Conservation (phyloP, 108 stramenopile genomes). For the Skeletonema potamos region DNA sequence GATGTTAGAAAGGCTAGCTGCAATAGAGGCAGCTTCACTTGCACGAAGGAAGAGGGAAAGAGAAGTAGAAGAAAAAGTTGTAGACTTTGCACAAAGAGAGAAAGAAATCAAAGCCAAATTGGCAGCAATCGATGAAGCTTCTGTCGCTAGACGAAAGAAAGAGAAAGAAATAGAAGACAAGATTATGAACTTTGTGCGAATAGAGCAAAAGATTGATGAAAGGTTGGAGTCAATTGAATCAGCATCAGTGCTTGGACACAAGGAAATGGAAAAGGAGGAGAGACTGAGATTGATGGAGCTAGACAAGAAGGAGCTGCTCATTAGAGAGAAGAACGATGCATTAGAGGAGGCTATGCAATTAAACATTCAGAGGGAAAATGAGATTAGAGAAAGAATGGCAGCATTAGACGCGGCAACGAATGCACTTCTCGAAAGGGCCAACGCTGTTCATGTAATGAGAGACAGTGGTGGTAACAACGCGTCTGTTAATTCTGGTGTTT, state of each 20-base stretch:
- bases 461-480: neutral
- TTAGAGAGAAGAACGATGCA: neutral
- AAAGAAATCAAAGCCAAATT: neutral
- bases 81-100: neutral
- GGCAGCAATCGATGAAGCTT: neutral
- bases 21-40: neutral
- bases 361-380: neutral
- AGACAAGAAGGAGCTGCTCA: neutral
- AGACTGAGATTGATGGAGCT: neutral
- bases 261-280: neutral
- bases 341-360: conserved; percentile 7
- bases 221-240: neutral
- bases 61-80: neutral
- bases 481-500: no score
- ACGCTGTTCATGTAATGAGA: neutral
- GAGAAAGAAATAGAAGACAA: neutral
- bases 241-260: no score
- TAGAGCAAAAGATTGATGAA: neutral
- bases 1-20: neutral
- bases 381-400: neutral
- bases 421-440: neutral
- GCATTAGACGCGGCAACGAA: conserved; percentile 7
- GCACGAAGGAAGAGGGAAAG: neutral
- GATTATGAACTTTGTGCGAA: neutral
- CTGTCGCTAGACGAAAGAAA: neutral